Percentiles rank a stretch among this genome's conserved stretches.
These are phyloP conservation scores for Vicia villosa DNA, from an alignment of 306 rosid genomes.

Conservation along the genomic window DNA sequence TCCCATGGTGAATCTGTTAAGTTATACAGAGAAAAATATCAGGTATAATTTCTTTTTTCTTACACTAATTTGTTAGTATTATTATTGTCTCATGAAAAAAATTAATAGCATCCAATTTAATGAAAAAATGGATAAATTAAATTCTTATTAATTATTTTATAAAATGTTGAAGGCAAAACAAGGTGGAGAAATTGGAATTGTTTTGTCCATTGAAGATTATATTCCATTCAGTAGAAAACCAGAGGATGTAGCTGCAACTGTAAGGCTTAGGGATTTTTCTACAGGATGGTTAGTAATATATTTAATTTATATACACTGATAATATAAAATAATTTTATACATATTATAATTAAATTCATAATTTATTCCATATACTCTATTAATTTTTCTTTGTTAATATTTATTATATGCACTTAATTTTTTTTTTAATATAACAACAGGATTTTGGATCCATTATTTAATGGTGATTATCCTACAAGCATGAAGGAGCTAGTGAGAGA, in stretches of 20 bases:
- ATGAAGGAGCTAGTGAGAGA: conserved; percentile 37
- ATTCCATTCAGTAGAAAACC: conserved; percentile 30
- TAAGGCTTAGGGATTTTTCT: conserved; percentile 38
- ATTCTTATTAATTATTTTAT: not conserved
- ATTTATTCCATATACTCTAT: too few species aligned
- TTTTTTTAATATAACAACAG: conserved; percentile 1
- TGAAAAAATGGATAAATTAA: not conserved
- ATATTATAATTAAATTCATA: too few species aligned
- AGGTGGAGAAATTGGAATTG: conserved; percentile 51
- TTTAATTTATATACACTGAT: too few species aligned
- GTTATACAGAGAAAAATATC: conserved; percentile 39
- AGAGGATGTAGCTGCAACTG: conserved; percentile 43
- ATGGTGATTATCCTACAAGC: conserved; percentile 37
- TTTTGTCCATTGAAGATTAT: conserved; percentile 19
- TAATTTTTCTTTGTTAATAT: too few species aligned
- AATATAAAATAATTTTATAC: too few species aligned
- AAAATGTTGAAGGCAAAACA: conserved; percentile 36
- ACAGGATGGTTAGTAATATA: conserved; percentile 42
- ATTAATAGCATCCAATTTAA: not conserved
- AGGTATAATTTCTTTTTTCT: too few species aligned
- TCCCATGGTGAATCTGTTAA: conserved; percentile 37
- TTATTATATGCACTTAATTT: not conserved
- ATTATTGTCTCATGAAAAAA: too few species aligned
- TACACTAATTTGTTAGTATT: too few species aligned
- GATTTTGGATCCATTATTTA: conserved; percentile 33